phyloP scores from a whole-genome alignment of 331 rosid genomes.

The Spiraea crenata region DNA sequence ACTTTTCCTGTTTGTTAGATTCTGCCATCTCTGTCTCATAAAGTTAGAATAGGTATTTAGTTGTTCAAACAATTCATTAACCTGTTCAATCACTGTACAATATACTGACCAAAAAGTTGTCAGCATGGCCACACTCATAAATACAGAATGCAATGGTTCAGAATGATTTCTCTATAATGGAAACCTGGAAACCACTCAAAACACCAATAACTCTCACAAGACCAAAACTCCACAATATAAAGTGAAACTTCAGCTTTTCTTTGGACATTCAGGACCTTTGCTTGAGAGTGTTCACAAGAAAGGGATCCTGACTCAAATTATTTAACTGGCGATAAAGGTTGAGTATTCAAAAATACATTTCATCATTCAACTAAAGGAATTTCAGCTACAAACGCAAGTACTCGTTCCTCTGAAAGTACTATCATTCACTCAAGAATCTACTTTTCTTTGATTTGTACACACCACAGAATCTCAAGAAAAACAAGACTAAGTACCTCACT shows the following conservation, averaged over 20 bases:
- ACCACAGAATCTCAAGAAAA: conserved; percentile 15
- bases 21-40: conserved; percentile 40
- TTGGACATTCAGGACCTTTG: conserved; percentile 26
- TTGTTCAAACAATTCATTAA: conserved; percentile 28
- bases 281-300: conserved; percentile 19
- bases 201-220: conserved; percentile 17
- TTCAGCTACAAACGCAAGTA: background rate
- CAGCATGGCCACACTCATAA: conserved; percentile 25
- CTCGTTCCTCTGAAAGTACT: conserved; percentile 6
- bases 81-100: conserved; percentile 11
- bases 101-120: conserved; percentile 26
- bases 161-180: conserved; percentile 26
- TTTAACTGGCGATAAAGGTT: conserved; percentile 13
- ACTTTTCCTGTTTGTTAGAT: conserved; percentile 25
- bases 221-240: conserved; percentile 17
- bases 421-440: background rate
- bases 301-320: conserved; percentile 17
- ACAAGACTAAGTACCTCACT: conserved; percentile 7
- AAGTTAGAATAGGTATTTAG: conserved; percentile 23
- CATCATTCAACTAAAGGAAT: background rate
- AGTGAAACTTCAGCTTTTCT: conserved; percentile 26
- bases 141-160: conserved; percentile 41
- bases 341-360: conserved; percentile 10
- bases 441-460: conserved; percentile 4
- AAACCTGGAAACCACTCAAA: conserved; percentile 30